Evolutionary conservation across 2,329 filamentous ascomycete species (phyloP).

Genomic region (Daldinia sp.): DNA sequence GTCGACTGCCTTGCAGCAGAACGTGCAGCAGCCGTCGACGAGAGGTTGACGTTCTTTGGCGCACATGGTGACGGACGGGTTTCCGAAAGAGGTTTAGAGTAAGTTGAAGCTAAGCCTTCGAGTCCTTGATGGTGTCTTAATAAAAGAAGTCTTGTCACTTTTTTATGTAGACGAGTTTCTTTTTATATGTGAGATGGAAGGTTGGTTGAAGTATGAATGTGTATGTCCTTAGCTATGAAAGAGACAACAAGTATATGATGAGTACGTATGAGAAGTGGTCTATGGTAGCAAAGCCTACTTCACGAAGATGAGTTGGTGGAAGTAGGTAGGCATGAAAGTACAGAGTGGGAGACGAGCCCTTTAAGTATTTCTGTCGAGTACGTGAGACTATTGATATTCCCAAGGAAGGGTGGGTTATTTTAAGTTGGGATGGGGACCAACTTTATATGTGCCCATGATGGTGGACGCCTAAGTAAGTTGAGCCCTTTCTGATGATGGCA

Average conservation of each 20-base stretch:
- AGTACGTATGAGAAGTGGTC: slow-evolving; percentile 18
- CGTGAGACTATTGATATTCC: slow-evolving; percentile 42
- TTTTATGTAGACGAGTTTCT: slow-evolving; percentile 25
- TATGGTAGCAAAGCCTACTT: slow-evolving; percentile 5
- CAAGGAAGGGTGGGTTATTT: slow-evolving; percentile 33
- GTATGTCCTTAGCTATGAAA: slow-evolving; percentile 18
- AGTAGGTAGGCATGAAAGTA: slow-evolving; percentile 29
- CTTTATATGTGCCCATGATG: slow-evolving; percentile 42
- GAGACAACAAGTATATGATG: slow-evolving; percentile 19
- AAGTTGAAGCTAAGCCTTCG: slow-evolving; percentile 7
- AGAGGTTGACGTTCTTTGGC: slow-evolving; percentile 58
- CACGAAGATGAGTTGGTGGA: slow-evolving; percentile 6
- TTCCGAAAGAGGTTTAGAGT: slow-evolving; percentile 27
- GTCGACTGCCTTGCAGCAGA: slow-evolving; percentile 64
- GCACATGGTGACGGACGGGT: slow-evolving; percentile 54
- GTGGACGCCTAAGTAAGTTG: slow-evolving; percentile 33
- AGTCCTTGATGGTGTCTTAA: slow-evolving; percentile 26
- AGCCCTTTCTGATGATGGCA: slow-evolving; percentile 38
- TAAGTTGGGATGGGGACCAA: slow-evolving; percentile 43
- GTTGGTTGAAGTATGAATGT: background rate
- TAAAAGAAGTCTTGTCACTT: slow-evolving; percentile 20
- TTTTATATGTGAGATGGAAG: slow-evolving; percentile 22
- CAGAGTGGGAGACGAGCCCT: slow-evolving; percentile 25
- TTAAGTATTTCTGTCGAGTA: slow-evolving; percentile 34
- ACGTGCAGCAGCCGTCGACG: slow-evolving; percentile 64